A percentile compares a stretch with the other conserved stretches of the same genome.
Evolutionary conservation across 306 rosid species (phyloP).

Genomic region (Hylodesmum podocarpum): DNA sequence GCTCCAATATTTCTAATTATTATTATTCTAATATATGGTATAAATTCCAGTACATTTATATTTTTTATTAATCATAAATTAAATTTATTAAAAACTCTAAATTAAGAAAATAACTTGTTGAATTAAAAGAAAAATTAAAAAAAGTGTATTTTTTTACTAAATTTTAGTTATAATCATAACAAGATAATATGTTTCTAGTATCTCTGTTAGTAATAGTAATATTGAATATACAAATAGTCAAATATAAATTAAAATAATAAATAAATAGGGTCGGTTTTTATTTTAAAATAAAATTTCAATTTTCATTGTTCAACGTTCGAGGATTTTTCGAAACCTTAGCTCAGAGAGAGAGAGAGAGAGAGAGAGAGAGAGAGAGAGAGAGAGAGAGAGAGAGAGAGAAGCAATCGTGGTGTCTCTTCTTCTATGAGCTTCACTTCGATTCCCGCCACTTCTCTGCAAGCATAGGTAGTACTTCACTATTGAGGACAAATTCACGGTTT

Average conservation of each 20-base stretch:
- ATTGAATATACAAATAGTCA: too few relatives aligned
- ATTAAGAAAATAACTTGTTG: too few relatives aligned
- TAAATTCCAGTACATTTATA: too few relatives aligned
- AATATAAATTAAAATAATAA: slow-evolving; percentile 13
- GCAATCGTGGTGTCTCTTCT: slow-evolving; percentile 33
- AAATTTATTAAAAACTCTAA: too few relatives aligned
- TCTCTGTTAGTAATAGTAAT: too few relatives aligned
- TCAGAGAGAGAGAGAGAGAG: slow-evolving; percentile 10
- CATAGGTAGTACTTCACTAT: slow-evolving; percentile 63
- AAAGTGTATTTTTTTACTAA: too few relatives aligned
- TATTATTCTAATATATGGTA: neutral
- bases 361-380: slow-evolving; percentile 11
- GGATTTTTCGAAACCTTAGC: slow-evolving; percentile 84
- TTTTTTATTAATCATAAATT: too few relatives aligned
- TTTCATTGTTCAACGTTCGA: slow-evolving; percentile 95
- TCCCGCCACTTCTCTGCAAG: slow-evolving; percentile 70
- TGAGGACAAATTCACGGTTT: neutral
- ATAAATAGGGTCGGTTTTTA: neutral
- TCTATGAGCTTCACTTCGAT: slow-evolving; percentile 71
- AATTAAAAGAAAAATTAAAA: too few relatives aligned
- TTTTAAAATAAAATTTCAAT: slow-evolving; percentile 21
- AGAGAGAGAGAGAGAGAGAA: slow-evolving; percentile 14
- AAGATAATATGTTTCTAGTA: too few relatives aligned
- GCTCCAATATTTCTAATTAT: slow-evolving; percentile 8
- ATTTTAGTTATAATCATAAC: too few relatives aligned